These are phyloP conservation scores for Scleroderma bovista DNA, from an alignment of 768 basidiomycete species.

Conservation along the genomic window DNA sequence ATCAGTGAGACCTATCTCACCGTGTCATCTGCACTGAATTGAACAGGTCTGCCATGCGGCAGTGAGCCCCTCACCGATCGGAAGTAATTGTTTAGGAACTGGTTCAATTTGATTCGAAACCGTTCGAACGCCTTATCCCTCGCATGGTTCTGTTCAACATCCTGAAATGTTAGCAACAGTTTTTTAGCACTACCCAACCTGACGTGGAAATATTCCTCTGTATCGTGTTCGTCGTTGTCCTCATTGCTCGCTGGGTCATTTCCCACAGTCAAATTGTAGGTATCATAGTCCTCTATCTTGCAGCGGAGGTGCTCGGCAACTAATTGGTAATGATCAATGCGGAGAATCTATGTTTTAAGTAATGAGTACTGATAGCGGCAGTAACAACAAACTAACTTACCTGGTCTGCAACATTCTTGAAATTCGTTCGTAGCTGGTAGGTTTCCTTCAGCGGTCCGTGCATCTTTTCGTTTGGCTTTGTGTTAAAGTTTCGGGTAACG, in stretches of 20 bases:
- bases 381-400: conserved; percentile 8
- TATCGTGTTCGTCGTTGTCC: not conserved
- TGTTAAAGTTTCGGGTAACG: conserved; percentile 24
- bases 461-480: conserved; percentile 26
- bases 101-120: conserved; percentile 1
- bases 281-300: not conserved
- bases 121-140: not conserved
- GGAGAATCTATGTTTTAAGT: not conserved
- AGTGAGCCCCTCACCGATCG: not conserved
- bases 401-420: conserved; percentile 28
- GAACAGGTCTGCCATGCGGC: not conserved
- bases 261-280: not conserved
- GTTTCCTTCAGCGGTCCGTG: conserved; percentile 22
- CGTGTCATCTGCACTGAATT: conserved; percentile 1
- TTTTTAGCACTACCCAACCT: conserved; percentile 1
- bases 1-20: too few relatives aligned
- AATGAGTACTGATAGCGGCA: not conserved
- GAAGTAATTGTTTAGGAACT: conserved; percentile 1
- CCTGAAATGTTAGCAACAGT: not conserved
- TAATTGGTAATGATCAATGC: not conserved
- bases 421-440: conserved; percentile 28
- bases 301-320: not conserved
- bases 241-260: not conserved
- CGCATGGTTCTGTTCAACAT: not conserved
- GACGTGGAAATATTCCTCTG: not conserved